Percentiles rank a stretch among this genome's conserved stretches.
Evolutionary conservation across 106 monocot species (phyloP).

Genomic region (Posidonia australis): DNA sequence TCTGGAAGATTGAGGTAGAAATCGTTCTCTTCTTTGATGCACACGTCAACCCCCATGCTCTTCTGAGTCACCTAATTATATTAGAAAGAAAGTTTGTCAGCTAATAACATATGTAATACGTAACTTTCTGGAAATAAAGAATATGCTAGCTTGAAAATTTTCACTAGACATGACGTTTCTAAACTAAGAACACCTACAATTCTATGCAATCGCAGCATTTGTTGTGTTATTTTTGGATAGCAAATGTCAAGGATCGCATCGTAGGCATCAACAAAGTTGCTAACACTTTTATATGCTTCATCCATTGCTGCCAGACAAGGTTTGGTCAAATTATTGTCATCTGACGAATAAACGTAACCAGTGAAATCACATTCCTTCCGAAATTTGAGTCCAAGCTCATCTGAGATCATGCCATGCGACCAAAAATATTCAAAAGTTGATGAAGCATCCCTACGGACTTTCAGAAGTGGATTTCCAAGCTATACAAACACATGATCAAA

Average conservation of each 20-base stretch:
- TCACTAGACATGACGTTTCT: no score
- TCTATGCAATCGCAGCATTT: constrained; percentile 3
- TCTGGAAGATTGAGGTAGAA: constrained; percentile 49
- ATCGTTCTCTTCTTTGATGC: no score
- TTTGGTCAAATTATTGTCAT: background rate
- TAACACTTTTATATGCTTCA: background rate
- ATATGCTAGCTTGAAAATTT: no score
- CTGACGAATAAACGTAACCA: background rate
- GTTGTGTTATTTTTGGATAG: constrained; percentile 1
- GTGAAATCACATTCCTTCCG: constrained; percentile 1
- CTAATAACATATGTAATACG: no score
- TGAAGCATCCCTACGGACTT: background rate
- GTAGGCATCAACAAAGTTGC: constrained; percentile 3
- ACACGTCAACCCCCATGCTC: no score
- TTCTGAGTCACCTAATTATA: no score
- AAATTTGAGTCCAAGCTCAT: background rate
- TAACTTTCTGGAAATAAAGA: no score
- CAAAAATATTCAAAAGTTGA: constrained; percentile 7
- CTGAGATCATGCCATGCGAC: constrained; percentile 11
- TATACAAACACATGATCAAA: no score
- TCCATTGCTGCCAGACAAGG: constrained; percentile 2
- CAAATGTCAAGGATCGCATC: constrained; percentile 10
- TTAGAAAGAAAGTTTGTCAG: no score
- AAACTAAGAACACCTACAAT: constrained; percentile 4
- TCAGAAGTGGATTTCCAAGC: constrained; percentile 13